Percentiles rank a stretch among this genome's conserved stretches.
phyloP scores from a whole-genome alignment of 164 flowering plant species.

The Pachysandra terminalis region DNA sequence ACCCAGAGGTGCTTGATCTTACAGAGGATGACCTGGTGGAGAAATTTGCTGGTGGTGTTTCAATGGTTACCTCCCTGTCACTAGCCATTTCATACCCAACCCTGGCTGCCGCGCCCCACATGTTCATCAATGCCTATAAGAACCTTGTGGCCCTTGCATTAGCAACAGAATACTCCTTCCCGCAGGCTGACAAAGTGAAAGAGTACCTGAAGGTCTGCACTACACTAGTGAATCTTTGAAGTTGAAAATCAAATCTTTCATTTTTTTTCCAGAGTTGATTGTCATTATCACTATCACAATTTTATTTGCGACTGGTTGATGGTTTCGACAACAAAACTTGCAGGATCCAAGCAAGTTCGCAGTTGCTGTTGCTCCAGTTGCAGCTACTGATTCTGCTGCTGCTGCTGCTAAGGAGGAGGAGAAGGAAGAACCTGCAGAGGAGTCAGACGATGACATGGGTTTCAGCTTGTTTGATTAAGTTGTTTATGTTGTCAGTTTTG shows the following conservation, averaged over 20 bases:
- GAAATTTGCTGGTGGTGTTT: slow-evolving; percentile 30
- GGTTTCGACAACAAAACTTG: too few species aligned
- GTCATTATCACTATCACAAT: too few species aligned
- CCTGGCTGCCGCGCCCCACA: too few species aligned
- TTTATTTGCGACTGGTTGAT: too few species aligned
- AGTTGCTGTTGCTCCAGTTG: slow-evolving; percentile 37
- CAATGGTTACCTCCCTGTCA: slow-evolving; percentile 22
- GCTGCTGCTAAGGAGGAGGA: slow-evolving; percentile 35
- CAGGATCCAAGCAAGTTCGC: slow-evolving; percentile 79
- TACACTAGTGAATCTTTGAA: too few species aligned
- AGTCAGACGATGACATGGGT: too few species aligned
- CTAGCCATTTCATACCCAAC: slow-evolving; percentile 37
- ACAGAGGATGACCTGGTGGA: slow-evolving; percentile 37
- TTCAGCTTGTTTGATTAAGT: too few species aligned
- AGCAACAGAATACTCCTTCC: slow-evolving; percentile 33
- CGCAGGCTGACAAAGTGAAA: slow-evolving; percentile 33
- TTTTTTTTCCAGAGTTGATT: too few species aligned
- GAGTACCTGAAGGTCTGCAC: slow-evolving; percentile 23
- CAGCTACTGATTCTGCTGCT: slow-evolving; percentile 21
- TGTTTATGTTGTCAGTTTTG: background rate
- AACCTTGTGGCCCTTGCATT: slow-evolving; percentile 32
- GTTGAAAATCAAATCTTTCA: too few species aligned
- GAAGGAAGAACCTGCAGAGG: too few species aligned
- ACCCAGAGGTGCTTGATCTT: slow-evolving; percentile 40
- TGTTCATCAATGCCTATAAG: slow-evolving; percentile 34